Evolutionary conservation across 2,329 filamentous ascomycete species (phyloP).

Genomic region (Onygenales sp.): DNA sequence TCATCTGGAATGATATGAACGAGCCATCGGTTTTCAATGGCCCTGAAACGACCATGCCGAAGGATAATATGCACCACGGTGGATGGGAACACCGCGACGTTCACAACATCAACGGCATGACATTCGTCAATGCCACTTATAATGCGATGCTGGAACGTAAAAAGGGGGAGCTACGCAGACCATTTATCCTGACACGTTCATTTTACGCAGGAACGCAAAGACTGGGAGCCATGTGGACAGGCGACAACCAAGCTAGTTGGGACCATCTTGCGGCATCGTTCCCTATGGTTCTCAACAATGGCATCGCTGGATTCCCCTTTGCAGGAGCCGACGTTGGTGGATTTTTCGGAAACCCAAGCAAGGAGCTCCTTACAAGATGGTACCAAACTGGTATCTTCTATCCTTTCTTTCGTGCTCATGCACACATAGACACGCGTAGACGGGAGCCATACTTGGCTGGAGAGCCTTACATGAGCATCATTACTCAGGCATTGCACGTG

Average conservation of each 20-base stretch:
- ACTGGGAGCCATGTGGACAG: conserved; percentile 94
- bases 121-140: conserved; percentile 89
- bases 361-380: conserved; percentile 86
- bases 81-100: conserved; percentile 96
- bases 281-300: conserved; percentile 88
- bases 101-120: conserved; percentile 92
- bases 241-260: conserved; percentile 93
- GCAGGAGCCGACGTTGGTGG: conserved; percentile 92
- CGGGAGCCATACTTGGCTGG: conserved; percentile 85
- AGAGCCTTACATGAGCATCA: conserved; percentile 76
- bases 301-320: conserved; percentile 88
- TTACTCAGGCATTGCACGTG: conserved; percentile 77
- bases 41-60: conserved; percentile 96
- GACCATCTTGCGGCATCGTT: conserved; percentile 78
- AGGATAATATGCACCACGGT: conserved; percentile 86
- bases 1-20: conserved; percentile 99
- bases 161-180: conserved; percentile 73
- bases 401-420: conserved; percentile 94
- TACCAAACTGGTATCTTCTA: conserved; percentile 96
- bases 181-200: conserved; percentile 85
- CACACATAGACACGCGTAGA: conserved; percentile 90
- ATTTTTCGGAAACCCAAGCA: conserved; percentile 94
- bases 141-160: conserved; percentile 75
- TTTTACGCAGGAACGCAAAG: conserved; percentile 90
- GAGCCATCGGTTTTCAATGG: conserved; percentile 98